A percentile compares a stretch with the other conserved stretches of the same genome.
Conservation (phyloP, 495 filamentous ascomycete genomes). For the Lasiosphaeria hispida region DNA sequence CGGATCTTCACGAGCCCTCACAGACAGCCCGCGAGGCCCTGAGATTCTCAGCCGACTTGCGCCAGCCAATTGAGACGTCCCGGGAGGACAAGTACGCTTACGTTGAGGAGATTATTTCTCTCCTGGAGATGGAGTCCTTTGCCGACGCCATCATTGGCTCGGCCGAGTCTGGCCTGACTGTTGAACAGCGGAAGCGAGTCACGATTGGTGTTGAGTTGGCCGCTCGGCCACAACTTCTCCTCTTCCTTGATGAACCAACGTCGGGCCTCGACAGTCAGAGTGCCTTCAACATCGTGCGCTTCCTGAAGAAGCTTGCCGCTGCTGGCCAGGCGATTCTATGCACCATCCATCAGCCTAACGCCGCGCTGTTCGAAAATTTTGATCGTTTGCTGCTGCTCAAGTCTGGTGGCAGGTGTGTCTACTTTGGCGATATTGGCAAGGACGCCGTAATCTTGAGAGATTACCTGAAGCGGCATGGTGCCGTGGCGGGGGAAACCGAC, state of each 20-base stretch:
- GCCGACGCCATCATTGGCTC: slow-evolving; percentile 83
- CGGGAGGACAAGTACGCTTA: slow-evolving; percentile 75
- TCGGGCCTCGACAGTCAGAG: slow-evolving; percentile 81
- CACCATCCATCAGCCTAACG: slow-evolving; percentile 90
- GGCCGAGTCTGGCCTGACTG: slow-evolving; percentile 73
- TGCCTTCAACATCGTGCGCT: slow-evolving; percentile 86
- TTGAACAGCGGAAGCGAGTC: slow-evolving; percentile 88
- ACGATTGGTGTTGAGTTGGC: slow-evolving; percentile 89
- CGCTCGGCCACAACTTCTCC: slow-evolving; percentile 77
- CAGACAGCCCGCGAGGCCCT: slow-evolving; percentile 82
- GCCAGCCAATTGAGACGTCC: slow-evolving; percentile 70
- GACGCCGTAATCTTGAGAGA: slow-evolving; percentile 47
- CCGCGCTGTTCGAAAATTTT: slow-evolving; percentile 78
- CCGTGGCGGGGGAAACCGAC: slow-evolving; percentile 52
- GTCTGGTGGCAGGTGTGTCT: slow-evolving; percentile 68
- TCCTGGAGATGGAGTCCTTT: slow-evolving; percentile 80
- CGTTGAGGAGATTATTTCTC: slow-evolving; percentile 75
- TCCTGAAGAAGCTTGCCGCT: slow-evolving; percentile 77
- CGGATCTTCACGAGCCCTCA: slow-evolving; percentile 75
- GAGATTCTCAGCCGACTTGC: slow-evolving; percentile 76
- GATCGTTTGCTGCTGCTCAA: slow-evolving; percentile 69
- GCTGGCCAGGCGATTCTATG: slow-evolving; percentile 86
- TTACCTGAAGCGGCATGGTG: slow-evolving; percentile 54
- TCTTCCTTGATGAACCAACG: slow-evolving; percentile 91
- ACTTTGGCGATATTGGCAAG: slow-evolving; percentile 61